Conservation (phyloP, 2,329 filamentous ascomycete species). For the Helminthosporium solani region DNA sequence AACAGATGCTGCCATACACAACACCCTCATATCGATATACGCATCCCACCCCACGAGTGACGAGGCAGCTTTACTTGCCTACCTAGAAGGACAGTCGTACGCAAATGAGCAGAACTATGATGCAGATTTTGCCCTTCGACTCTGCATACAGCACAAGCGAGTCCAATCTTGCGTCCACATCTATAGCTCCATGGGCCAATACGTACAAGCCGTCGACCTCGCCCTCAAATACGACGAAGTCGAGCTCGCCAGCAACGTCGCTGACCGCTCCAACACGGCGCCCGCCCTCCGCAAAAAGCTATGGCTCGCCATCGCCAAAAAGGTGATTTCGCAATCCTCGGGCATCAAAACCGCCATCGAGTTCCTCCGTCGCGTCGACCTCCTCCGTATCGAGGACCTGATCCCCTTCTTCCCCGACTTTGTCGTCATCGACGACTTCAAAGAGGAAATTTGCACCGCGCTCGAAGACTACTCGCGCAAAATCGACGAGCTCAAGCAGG, state of each 20-base stretch:
- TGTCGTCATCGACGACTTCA: conserved; percentile 98
- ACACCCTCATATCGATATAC: conserved; percentile 94
- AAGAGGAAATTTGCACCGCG: conserved; percentile 93
- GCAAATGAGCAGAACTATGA: conserved; percentile 81
- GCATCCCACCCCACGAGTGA: conserved; percentile 81
- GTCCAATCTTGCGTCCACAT: conserved; percentile 96
- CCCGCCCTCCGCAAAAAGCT: conserved; percentile 84
- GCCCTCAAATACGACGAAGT: conserved; percentile 87
- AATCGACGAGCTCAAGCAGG: conserved; percentile 82
- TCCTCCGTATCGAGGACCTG: conserved; percentile 91
- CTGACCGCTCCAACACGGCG: conserved; percentile 78
- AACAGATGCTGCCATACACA: conserved; percentile 84
- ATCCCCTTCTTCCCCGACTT: conserved; percentile 99
- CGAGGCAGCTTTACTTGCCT: conserved; percentile 81
- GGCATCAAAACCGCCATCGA: conserved; percentile 87
- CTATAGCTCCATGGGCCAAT: conserved; percentile 95
- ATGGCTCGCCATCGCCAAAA: conserved; percentile 92
- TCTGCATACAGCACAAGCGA: conserved; percentile 92
- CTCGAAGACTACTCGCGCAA: conserved; percentile 90
- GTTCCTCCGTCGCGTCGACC: conserved; percentile 86
- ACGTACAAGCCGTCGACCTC: conserved; percentile 87
- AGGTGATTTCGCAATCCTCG: conserved; percentile 82
- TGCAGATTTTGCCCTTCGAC: conserved; percentile 89
- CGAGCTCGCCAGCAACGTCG: conserved; percentile 84
- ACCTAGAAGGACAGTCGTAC: conserved; percentile 81